Percentiles rank a stretch among this genome's conserved stretches.
These are phyloP conservation scores for Boletellus sp. DNA, from an alignment of 768 basidiomycete genomes.

Conservation along the genomic window DNA sequence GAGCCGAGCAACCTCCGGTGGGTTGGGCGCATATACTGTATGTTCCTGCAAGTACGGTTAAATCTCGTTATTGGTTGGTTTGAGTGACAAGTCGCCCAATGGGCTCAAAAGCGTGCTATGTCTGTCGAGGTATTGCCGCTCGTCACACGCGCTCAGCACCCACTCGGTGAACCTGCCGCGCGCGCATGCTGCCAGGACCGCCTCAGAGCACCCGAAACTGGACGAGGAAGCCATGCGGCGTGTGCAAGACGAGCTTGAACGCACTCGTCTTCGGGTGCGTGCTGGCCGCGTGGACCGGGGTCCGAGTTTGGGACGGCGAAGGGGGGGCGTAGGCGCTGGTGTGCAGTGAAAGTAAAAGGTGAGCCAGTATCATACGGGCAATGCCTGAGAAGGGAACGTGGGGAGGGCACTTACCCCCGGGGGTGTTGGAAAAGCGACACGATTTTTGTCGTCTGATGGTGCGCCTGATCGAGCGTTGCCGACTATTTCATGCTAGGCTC, in stretches of 20 bases:
- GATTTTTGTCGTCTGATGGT: too few species aligned
- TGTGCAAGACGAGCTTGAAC: constrained; percentile 89
- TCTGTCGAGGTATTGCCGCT: constrained; percentile 70
- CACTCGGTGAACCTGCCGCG: constrained; percentile 67
- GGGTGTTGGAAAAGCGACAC: constrained; percentile 89
- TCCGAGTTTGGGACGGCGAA: constrained; percentile 38
- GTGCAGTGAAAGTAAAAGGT: constrained; percentile 8
- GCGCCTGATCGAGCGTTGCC: constrained; percentile 91
- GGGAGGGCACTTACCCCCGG: constrained; percentile 60
- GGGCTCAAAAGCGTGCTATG: too few species aligned
- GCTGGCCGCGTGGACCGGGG: constrained; percentile 4
- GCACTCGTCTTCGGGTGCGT: constrained; percentile 45
- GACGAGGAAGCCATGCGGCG: constrained; percentile 84
- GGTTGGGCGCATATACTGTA: too few species aligned
- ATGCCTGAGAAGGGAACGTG: neutral
- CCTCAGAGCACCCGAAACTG: constrained; percentile 90
- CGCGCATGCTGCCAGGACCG: constrained; percentile 79
- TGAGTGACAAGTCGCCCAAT: too few species aligned
- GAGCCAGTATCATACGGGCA: neutral
- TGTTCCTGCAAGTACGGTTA: too few species aligned
- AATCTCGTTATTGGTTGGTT: too few species aligned
- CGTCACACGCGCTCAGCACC: too few species aligned
- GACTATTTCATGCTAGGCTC: constrained; percentile 42
- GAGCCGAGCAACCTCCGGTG: too few species aligned
- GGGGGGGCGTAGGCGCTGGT: constrained; percentile 63